These are phyloP conservation scores for Eucalyptus pumila DNA, from an alignment of 345 rosid genomes.

Conservation along the genomic window DNA sequence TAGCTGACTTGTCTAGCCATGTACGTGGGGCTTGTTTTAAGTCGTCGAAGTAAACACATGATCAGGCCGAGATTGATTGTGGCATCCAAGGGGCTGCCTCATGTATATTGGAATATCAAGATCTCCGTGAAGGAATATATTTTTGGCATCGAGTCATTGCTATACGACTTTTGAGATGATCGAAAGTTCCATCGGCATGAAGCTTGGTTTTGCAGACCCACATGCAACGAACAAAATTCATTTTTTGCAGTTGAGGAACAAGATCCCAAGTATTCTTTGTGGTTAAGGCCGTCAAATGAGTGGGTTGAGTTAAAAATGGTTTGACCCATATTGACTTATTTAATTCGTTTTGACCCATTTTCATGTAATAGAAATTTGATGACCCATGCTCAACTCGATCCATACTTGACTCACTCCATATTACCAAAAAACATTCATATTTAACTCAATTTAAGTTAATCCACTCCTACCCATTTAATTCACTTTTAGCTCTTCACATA, in stretches of 20 bases:
- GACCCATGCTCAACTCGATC: accelerated
- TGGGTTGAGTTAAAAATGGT: too few relatives aligned
- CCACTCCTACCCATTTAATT: too few relatives aligned
- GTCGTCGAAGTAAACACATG: neutral
- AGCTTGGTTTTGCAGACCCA: neutral
- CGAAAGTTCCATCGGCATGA: neutral
- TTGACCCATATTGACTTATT: too few relatives aligned
- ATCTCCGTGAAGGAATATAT: neutral
- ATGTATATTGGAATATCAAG: neutral
- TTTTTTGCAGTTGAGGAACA: neutral
- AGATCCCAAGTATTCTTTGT: neutral
- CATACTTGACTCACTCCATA: too few relatives aligned
- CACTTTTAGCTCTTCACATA: too few relatives aligned
- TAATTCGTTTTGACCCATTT: too few relatives aligned
- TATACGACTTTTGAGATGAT: neutral
- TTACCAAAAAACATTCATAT: too few relatives aligned
- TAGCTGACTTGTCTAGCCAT: neutral
- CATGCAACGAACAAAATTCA: neutral
- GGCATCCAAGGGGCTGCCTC: neutral
- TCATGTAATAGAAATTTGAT: too few relatives aligned
- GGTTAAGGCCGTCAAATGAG: too few relatives aligned
- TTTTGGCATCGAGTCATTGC: neutral
- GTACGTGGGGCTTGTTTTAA: neutral
- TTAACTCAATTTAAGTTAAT: too few relatives aligned
- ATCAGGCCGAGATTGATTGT: neutral